Evolutionary conservation across 306 rosid genomes (phyloP), one percentile per base, ranked within the genome.

Genomic region (Geum urbanum): DNA sequence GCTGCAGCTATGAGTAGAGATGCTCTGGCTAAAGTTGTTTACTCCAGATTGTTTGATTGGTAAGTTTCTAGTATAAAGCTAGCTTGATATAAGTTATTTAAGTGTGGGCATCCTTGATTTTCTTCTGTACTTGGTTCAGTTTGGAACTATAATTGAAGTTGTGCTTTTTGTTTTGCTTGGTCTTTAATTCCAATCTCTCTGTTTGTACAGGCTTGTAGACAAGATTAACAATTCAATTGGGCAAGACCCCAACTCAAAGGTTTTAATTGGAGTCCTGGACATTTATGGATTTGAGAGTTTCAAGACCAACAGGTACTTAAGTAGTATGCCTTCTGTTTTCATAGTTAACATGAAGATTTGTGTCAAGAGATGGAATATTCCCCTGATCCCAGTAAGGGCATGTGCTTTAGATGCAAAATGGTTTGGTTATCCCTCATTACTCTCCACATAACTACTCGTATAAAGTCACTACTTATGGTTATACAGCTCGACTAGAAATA

Each of bases 221-320:
- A 89, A 84, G 77, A 91, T 95, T 68, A 95, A 95, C 78, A 86
- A 40, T 78, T 80, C 99, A 72, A 91, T 95, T 82, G 99, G 99
- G 54, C 99, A 95, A 80, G 99, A 95, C 74, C 92, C 97, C 18
- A 77, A 89, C 55, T 95, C 99, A 1, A 95, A 86, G 76, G 82
- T 75, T 76, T 72, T 95, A 75, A 95, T 95, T 67, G 99, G 99
- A 0, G 99, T 95, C 78, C 89, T 95, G 83, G 99, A 95, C 86
- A 95, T 95, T 67, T 95, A 95, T 78, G 99, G 99, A 77, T 95
- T 95, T 80, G 99, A 95, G 85, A 95, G 97, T 91, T 95, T 95
- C 91, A 91, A 89, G 88, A 91, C 95, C 69, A 95, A 95, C 97
- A 95, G 99, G 99, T 95, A 85, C 85, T 72, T 82, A 80, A 53